phyloP scores from a whole-genome alignment of 78 protist genomes.

The Chrysochromulina tobinii region DNA sequence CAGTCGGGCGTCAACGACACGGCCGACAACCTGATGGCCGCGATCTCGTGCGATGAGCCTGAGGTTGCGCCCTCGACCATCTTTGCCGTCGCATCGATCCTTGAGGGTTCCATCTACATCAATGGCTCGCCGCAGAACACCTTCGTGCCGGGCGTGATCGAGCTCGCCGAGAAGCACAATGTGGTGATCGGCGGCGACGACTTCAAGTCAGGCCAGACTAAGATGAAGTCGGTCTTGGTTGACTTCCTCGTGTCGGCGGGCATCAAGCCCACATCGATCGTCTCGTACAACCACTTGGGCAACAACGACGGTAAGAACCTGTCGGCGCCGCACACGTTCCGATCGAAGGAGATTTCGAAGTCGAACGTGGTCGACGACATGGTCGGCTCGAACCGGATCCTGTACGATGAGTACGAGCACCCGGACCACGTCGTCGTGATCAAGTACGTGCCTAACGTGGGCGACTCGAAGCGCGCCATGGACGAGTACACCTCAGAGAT shows the following conservation, averaged over 20 bases:
- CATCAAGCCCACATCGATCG: conserved; percentile 92
- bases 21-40: conserved; percentile 78
- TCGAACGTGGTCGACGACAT: conserved; percentile 98
- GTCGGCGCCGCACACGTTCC: conserved; percentile 92
- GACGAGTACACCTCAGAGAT: conserved; percentile 96
- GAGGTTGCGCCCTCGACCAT: conserved; percentile 95
- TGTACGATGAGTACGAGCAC: conserved; percentile 86
- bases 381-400: conserved; percentile 89
- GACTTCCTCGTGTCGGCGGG: conserved; percentile 98
- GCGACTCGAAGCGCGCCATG: conserved; percentile 99
- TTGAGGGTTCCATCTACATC: conserved; percentile 93
- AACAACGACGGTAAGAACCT: conserved; percentile 99
- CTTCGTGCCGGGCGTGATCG: conserved; percentile 94
- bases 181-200: conserved; percentile 97
- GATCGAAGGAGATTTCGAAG: conserved; percentile 98
- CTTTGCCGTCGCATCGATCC: conserved; percentile 96
- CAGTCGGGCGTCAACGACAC: conserved; percentile 92
- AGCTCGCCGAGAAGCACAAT: conserved; percentile 83
- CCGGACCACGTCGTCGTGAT: conserved; percentile 98
- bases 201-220: conserved; percentile 99
- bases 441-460: conserved; percentile 98
- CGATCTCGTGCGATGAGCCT: conserved; percentile 45
- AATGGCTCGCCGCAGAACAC: conserved; percentile 98
- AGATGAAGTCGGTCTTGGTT: conserved; percentile 96
- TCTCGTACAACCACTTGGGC: conserved; percentile 99